A percentile compares a stretch with the other conserved stretches of the same genome.
Conservation (phyloP, 176 grass and related monocot genomes). For the Oryza glumipatula region DNA sequence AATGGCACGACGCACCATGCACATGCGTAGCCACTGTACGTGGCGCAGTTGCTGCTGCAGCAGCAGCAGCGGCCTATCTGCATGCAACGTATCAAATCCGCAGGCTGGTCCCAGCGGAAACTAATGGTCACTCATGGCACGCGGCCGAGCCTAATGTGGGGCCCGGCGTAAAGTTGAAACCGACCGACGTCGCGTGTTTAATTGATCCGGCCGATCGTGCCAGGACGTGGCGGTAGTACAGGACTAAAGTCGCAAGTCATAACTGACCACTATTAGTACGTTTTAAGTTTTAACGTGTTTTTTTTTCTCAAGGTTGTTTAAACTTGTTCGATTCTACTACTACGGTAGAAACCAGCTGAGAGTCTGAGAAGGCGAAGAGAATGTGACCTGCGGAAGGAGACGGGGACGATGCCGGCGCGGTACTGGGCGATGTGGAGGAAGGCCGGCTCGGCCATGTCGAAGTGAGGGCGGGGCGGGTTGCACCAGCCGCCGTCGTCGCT, state of each 20-base stretch:
- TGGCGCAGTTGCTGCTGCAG: neutral
- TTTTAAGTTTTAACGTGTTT: neutral
- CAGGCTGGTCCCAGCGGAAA: slow-evolving; percentile 11
- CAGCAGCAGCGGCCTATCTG: neutral
- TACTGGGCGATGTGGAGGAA: slow-evolving; percentile 80
- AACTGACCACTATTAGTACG: neutral
- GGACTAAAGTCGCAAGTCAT: neutral
- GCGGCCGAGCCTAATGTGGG: neutral
- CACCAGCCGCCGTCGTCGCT: slow-evolving; percentile 60
- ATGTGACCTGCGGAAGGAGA: slow-evolving; percentile 49
- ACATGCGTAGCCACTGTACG: neutral
- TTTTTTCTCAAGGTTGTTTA: no score
- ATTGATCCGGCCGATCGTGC: neutral
- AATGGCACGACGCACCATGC: neutral
- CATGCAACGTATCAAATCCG: slow-evolving; percentile 41
- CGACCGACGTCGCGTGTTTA: slow-evolving; percentile 14
- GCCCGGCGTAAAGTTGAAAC: neutral
- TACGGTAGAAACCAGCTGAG: no score
- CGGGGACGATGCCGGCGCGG: slow-evolving; percentile 76
- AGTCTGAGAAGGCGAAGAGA: no score
- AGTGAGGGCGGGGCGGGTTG: slow-evolving; percentile 70
- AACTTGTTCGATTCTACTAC: no score
- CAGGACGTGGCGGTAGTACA: neutral
- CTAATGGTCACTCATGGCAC: slow-evolving; percentile 8
- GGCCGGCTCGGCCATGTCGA: slow-evolving; percentile 73